Evolutionary conservation across 2,329 filamentous ascomycete genomes (phyloP).

Genomic region (Pseudopithomyces maydicus): DNA sequence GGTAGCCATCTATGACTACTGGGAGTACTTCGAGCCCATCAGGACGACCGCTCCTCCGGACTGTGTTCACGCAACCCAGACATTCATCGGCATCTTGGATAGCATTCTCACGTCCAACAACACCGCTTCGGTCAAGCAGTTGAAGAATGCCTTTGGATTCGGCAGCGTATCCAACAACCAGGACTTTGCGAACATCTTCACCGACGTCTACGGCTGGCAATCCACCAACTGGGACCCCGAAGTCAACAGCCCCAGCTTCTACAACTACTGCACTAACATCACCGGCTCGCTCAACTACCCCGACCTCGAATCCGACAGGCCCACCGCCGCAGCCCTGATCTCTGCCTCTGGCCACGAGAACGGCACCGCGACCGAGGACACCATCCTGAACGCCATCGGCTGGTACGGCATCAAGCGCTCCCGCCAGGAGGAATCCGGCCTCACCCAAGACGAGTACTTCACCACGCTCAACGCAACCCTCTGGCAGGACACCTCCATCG

Average conservation of each 20-base stretch:
- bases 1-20: constrained; percentile 77
- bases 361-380: constrained; percentile 51
- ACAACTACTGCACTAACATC: constrained; percentile 60
- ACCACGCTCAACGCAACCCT: constrained; percentile 53
- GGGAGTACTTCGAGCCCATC: constrained; percentile 66
- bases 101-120: constrained; percentile 60
- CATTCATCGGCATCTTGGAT: constrained; percentile 63
- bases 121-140: constrained; percentile 44
- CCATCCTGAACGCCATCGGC: constrained; percentile 62
- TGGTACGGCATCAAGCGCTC: constrained; percentile 54
- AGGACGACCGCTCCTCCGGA: constrained; percentile 61
- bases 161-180: constrained; percentile 54
- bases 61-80: constrained; percentile 70
- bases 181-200: constrained; percentile 59
- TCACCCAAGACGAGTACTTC: constrained; percentile 58
- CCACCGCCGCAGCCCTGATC: constrained; percentile 53
- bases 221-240: constrained; percentile 57
- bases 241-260: constrained; percentile 55
- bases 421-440: constrained; percentile 38
- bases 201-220: constrained; percentile 59
- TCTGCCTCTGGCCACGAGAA: constrained; percentile 55
- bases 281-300: constrained; percentile 54
- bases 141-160: constrained; percentile 62
- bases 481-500: constrained; percentile 52
- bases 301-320: constrained; percentile 38